phyloP scores from a whole-genome alignment of 495 filamentous ascomycete genomes.

The Eremomyces bilateralis region DNA sequence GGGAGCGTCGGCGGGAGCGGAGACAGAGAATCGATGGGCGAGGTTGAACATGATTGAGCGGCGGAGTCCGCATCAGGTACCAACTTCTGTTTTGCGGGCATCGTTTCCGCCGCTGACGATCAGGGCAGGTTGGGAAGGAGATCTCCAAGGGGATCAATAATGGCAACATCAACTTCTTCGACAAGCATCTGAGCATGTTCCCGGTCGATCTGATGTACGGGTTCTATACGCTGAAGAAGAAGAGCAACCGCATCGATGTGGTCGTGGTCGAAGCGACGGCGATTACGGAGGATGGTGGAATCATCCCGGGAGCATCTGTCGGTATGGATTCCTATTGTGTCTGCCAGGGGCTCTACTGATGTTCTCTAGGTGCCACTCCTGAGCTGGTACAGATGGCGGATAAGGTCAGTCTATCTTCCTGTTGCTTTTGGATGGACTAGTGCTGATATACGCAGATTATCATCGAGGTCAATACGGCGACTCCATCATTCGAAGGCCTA shows the following conservation, averaged over 20 bases:
- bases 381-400: slow-evolving; percentile 78
- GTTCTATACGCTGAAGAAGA: slow-evolving; percentile 61
- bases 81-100: too few relatives aligned
- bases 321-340: too few relatives aligned
- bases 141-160: slow-evolving; percentile 83
- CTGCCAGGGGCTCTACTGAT: too few relatives aligned
- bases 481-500: slow-evolving; percentile 68
- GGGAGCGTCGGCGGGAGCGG: slow-evolving; percentile 69
- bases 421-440: neutral
- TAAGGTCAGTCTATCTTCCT: slow-evolving; percentile 27
- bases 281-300: slow-evolving; percentile 82
- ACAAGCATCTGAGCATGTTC: slow-evolving; percentile 88
- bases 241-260: slow-evolving; percentile 53
- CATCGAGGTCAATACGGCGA: slow-evolving; percentile 78
- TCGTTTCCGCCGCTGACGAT: too few relatives aligned
- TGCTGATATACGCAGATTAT: slow-evolving; percentile 31
- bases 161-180: slow-evolving; percentile 78
- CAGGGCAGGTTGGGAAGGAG: slow-evolving; percentile 80
- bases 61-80: slow-evolving; percentile 63
- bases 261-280: slow-evolving; percentile 72
- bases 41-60: slow-evolving; percentile 72
- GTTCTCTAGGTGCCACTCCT: slow-evolving; percentile 63
- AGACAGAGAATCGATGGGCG: slow-evolving; percentile 86
- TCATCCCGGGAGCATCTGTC: slow-evolving; percentile 73
- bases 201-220: slow-evolving; percentile 67